Evolutionary conservation across 257 asterid genomes (phyloP).

Genomic region (Cruciata laevipes): DNA sequence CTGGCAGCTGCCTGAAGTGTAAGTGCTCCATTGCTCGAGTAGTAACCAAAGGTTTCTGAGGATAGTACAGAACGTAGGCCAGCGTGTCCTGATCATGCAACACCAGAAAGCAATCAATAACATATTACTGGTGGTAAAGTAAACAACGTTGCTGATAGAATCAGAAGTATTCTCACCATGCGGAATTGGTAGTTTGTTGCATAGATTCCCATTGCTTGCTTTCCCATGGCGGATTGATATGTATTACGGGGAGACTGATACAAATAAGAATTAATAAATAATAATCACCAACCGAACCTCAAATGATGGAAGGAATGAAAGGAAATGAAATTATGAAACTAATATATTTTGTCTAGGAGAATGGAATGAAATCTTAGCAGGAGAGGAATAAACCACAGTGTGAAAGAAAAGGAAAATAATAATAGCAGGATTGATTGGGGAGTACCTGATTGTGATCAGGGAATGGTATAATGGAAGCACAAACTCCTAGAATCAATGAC

Average conservation of each 20-base stretch:
- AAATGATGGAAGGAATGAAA: background rate
- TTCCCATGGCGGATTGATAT: slow-evolving; percentile 99
- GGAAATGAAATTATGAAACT: background rate
- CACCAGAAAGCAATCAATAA: slow-evolving; percentile 1
- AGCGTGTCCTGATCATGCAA: slow-evolving; percentile 60
- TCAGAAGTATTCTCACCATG: slow-evolving; percentile 50
- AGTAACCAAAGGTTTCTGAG: slow-evolving; percentile 95
- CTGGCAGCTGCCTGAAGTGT: slow-evolving; percentile 95
- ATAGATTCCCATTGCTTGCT: slow-evolving; percentile 97
- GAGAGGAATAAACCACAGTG: too few species aligned
- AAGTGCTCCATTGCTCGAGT: slow-evolving; percentile 98
- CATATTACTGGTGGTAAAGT: background rate
- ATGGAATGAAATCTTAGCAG: too few species aligned
- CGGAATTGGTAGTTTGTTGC: slow-evolving; percentile 96
- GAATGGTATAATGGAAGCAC: slow-evolving; percentile 96
- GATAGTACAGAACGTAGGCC: slow-evolving; percentile 92
- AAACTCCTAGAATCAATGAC: slow-evolving; percentile 88
- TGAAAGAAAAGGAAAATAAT: too few species aligned
- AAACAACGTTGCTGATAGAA: slow-evolving; percentile 6
- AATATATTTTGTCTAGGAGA: too few species aligned
- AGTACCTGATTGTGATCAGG: slow-evolving; percentile 97
- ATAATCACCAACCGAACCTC: slow-evolving; percentile 11
- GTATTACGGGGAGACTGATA: slow-evolving; percentile 98
- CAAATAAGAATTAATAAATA: slow-evolving; percentile 19
- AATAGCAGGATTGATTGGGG: background rate